Conservation (phyloP, 2,329 filamentous ascomycete species). For the Aureobasidium sp. region DNA sequence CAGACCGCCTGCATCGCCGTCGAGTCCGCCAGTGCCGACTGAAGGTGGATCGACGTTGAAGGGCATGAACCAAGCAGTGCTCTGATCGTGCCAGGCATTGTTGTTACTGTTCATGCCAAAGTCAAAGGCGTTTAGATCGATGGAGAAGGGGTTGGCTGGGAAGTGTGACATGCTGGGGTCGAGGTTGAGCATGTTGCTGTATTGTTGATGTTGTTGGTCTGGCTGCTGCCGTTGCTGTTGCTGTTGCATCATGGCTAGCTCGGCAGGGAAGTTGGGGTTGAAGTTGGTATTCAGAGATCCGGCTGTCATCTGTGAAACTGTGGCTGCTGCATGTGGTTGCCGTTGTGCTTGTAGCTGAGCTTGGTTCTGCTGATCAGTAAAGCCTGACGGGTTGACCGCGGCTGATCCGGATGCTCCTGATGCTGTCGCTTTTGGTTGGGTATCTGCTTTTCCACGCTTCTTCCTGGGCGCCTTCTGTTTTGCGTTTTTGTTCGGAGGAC, state of each 20-base stretch:
- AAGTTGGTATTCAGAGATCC: background rate
- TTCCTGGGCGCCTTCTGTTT: constrained; percentile 31
- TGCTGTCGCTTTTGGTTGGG: constrained; percentile 12
- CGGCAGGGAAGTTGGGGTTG: constrained; percentile 4
- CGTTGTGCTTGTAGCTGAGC: background rate
- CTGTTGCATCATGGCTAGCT: constrained; percentile 13
- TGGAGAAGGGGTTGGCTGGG: constrained; percentile 12
- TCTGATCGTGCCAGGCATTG: constrained; percentile 18
- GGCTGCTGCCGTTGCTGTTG: constrained; percentile 10
- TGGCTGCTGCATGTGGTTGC: constrained; percentile 13
- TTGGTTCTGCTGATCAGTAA: constrained; percentile 19
- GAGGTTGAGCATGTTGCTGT: constrained; percentile 23
- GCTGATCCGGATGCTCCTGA: background rate
- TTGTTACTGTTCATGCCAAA: constrained; percentile 16
- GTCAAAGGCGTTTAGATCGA: constrained; percentile 18
- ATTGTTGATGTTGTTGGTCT: background rate
- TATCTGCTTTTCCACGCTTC: constrained; percentile 22
- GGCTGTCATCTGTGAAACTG: background rate
- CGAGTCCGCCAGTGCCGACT: constrained; percentile 28
- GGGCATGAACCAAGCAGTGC: constrained; percentile 80
- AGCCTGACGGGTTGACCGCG: constrained; percentile 15
- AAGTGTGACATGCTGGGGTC: constrained; percentile 27
- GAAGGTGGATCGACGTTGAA: constrained; percentile 77
- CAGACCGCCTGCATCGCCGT: constrained; percentile 9
- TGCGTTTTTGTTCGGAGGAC: constrained; percentile 43